Evolutionary conservation across 257 asterid genomes (phyloP).

Genomic region (Prunella vulgaris): DNA sequence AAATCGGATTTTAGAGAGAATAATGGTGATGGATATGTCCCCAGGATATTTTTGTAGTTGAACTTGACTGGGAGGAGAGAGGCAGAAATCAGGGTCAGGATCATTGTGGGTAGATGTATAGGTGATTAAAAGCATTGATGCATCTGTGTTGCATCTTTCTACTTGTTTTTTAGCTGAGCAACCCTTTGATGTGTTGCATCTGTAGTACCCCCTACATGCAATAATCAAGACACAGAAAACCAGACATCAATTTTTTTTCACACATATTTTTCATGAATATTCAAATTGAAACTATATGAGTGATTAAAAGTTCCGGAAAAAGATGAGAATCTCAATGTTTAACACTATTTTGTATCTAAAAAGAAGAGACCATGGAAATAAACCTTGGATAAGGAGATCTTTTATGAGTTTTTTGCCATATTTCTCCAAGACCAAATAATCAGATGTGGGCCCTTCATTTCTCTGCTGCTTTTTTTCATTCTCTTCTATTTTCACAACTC

Average conservation of each 20-base stretch:
- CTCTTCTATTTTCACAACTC: conserved; percentile 51
- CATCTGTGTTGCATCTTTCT: conserved; percentile 62
- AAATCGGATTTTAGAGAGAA: too few species aligned
- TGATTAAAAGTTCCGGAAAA: too few species aligned
- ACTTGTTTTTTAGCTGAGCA: conserved; percentile 83
- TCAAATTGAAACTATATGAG: too few species aligned
- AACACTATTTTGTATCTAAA: too few species aligned
- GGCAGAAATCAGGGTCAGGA: conserved; percentile 34
- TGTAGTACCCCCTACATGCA: conserved; percentile 69
- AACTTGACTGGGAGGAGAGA: background rate
- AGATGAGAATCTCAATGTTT: too few species aligned
- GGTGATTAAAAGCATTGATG: conserved; percentile 65
- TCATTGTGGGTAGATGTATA: conserved; percentile 72
- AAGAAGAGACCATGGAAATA: too few species aligned
- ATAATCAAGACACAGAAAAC: background rate
- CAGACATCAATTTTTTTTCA: background rate
- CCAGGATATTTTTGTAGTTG: too few species aligned
- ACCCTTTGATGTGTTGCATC: conserved; percentile 78
- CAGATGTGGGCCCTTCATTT: conserved; percentile 57
- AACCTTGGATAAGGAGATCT: conserved; percentile 74
- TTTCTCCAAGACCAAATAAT: conserved; percentile 74
- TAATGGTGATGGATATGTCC: too few species aligned
- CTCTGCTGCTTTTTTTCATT: conserved; percentile 43
- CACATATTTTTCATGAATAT: too few species aligned
- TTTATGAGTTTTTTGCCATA: conserved; percentile 78